Evolutionary conservation across 768 basidiomycete genomes (phyloP).

Genomic region (Podaxis sp.): DNA sequence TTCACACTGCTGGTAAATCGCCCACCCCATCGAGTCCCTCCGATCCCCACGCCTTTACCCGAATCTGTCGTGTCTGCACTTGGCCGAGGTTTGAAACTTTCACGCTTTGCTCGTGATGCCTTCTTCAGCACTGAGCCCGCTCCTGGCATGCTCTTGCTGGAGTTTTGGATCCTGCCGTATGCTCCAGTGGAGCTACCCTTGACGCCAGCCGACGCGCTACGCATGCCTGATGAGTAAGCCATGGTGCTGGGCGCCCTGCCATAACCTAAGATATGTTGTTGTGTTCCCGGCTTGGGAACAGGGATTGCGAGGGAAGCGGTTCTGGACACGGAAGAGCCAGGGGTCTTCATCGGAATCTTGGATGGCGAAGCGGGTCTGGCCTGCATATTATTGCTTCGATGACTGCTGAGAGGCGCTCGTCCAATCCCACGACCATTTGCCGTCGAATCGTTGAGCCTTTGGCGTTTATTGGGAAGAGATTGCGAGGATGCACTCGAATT

Average conservation of each 20-base stretch:
- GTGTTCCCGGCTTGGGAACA: slow-evolving; percentile 48
- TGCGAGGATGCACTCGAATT: slow-evolving; percentile 45
- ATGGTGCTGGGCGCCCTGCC: slow-evolving; percentile 44
- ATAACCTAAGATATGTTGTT: slow-evolving; percentile 57
- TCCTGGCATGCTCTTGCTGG: slow-evolving; percentile 21
- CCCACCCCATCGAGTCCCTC: slow-evolving; percentile 28
- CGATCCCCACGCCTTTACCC: slow-evolving; percentile 26
- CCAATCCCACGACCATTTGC: slow-evolving; percentile 19
- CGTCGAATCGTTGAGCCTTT: slow-evolving; percentile 47
- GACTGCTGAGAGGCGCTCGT: slow-evolving; percentile 41
- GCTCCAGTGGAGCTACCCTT: slow-evolving; percentile 10
- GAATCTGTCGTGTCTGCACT: slow-evolving; percentile 56
- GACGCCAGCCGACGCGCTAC: slow-evolving; percentile 18
- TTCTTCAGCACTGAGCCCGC: slow-evolving; percentile 40
- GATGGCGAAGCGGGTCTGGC: slow-evolving; percentile 40
- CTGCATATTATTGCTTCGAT: slow-evolving; percentile 30
- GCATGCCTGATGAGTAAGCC: slow-evolving; percentile 21
- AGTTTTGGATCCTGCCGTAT: slow-evolving; percentile 21
- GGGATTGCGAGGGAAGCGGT: slow-evolving; percentile 44
- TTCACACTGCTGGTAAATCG: slow-evolving; percentile 37
- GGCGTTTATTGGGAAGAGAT: slow-evolving; percentile 64
- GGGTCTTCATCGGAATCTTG: slow-evolving; percentile 44
- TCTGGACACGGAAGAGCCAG: slow-evolving; percentile 36
- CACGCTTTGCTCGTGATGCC: slow-evolving; percentile 54
- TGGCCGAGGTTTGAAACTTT: slow-evolving; percentile 83